Base-by-base conservation (phyloP, 495 filamentous ascomycete genomes). In the Daldinia vernicosa region DNA sequence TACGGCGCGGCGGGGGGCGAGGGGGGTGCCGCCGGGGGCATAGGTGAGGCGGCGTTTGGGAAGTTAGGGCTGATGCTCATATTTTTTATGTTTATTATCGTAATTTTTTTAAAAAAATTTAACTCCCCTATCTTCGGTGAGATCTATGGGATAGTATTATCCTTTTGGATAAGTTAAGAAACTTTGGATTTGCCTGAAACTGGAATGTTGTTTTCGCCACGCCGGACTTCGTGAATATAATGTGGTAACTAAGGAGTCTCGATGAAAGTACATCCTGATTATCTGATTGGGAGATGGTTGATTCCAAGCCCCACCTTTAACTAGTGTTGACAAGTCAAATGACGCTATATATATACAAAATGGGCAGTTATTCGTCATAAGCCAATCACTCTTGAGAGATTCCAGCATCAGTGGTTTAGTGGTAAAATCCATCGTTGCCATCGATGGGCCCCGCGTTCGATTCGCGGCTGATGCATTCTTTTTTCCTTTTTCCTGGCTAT, bases 391-490 rank as follows among this genome's bases (percentile, higher is more conserved):
- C 32, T 55, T 33, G 40, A 19, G 40, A 7, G n/a, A 3, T 22
- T 24, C n/a, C 6, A 37, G 75, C 75, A 77, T 78, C 75, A 80
- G 80, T 82, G 80, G 79, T 82, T 82, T 83, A 83, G 81, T 83
- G 81, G 81, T 83, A 83, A 82, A 83, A 83, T 82, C 79, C 81
- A 82, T 83, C 81, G 81, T 83, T 83, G 81, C 81, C 81, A 83
- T 83, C 80, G 81, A 83, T 82, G 81, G 79, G 81, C 81, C 81
- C 81, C 81, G 81, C 76, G 81, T 83, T 83, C 81, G 81, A 82
- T 82, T 82, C 80, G 77, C 80, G 80, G 80, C 79, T 81, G 75
- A 78, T 77, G 80, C 80, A 80, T 77, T 64, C 72, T 27, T 57
- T 59, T 59, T 62, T 24, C 22, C 15, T 22, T 30, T 59, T 32